These are phyloP conservation scores for Boechera divaricarpa DNA, from an alignment of 345 rosid species.

Conservation along the genomic window DNA sequence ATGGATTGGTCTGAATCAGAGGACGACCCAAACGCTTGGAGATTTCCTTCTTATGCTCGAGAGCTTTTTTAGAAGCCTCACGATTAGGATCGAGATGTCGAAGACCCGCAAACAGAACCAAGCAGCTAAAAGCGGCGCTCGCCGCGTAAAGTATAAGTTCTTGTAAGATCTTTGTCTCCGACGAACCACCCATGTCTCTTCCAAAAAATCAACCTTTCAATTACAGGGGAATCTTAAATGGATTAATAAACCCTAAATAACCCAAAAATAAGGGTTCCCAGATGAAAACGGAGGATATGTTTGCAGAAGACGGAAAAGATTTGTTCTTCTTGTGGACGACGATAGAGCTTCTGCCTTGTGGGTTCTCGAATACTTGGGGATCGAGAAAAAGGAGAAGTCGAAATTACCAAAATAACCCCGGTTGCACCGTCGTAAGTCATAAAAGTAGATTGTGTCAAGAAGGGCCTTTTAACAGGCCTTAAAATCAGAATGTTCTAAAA, in stretches of 20 bases:
- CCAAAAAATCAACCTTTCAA: conserved; percentile 11
- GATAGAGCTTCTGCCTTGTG: conserved; percentile 21
- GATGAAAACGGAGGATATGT: conserved; percentile 16
- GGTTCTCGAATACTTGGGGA: conserved; percentile 33
- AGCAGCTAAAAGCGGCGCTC: conserved; percentile 91
- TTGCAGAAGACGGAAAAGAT: conserved; percentile 5
- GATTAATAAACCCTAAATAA: background rate
- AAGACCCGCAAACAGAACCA: conserved; percentile 86
- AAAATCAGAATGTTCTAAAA: background rate
- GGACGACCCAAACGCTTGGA: conserved; percentile 93
- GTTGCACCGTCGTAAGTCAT: conserved; percentile 25
- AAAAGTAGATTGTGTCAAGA: background rate
- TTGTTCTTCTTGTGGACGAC: conserved; percentile 38
- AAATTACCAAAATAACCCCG: conserved; percentile 33
- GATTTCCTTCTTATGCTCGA: conserved; percentile 91
- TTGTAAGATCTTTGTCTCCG: conserved; percentile 82
- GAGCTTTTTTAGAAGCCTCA: conserved; percentile 88
- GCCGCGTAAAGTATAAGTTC: conserved; percentile 88
- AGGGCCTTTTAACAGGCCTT: conserved; percentile 30
- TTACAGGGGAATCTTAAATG: background rate
- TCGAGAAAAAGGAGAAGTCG: background rate
- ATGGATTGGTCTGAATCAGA: conserved; percentile 81
- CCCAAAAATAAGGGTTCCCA: background rate
- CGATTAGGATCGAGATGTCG: conserved; percentile 92
- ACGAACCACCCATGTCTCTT: conserved; percentile 57